phyloP scores from a whole-genome alignment of 116 monocot species.

The Trichopus zeylanicus region DNA sequence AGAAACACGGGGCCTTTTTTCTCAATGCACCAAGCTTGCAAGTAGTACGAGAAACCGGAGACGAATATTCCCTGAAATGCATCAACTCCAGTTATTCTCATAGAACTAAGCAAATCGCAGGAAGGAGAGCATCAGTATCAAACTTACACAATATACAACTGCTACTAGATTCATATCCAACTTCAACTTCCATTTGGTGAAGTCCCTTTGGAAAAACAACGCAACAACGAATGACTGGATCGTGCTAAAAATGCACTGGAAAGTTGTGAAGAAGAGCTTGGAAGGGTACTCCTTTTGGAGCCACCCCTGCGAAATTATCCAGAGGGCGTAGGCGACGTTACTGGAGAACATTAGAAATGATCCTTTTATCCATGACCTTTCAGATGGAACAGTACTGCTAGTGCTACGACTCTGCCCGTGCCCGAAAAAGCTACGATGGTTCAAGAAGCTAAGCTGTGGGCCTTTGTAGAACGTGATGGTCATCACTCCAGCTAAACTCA shows the following conservation, averaged over 20 bases:
- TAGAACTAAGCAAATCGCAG: not conserved
- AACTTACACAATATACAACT: conserved; percentile 30
- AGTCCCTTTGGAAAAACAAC: conserved; percentile 27
- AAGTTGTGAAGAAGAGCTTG: conserved; percentile 42
- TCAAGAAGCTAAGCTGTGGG: too few relatives aligned
- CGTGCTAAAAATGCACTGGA: conserved; percentile 37
- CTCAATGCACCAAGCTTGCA: conserved; percentile 34
- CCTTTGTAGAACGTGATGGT: too few relatives aligned
- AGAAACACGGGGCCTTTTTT: conserved; percentile 23
- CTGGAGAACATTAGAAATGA: too few relatives aligned
- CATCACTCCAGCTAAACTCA: too few relatives aligned
- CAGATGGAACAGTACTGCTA: too few relatives aligned
- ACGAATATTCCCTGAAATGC: conserved; percentile 17
- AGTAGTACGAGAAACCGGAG: conserved; percentile 26
- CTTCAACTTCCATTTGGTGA: conserved; percentile 33
- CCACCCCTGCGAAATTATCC: too few relatives aligned
- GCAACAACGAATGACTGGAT: conserved; percentile 38
- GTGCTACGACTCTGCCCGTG: too few relatives aligned
- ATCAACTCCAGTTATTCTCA: not conserved
- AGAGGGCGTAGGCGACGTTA: too few relatives aligned
- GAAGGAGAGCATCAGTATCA: not conserved
- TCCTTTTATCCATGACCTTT: too few relatives aligned
- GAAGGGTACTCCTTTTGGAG: conserved; percentile 38
- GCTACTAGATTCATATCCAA: conserved; percentile 33
- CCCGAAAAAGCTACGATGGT: too few relatives aligned